Percentiles rank a stretch among this genome's conserved stretches.
These are phyloP conservation scores for Neurospora tetraspora DNA, from an alignment of 495 filamentous ascomycete genomes.

Conservation along the genomic window DNA sequence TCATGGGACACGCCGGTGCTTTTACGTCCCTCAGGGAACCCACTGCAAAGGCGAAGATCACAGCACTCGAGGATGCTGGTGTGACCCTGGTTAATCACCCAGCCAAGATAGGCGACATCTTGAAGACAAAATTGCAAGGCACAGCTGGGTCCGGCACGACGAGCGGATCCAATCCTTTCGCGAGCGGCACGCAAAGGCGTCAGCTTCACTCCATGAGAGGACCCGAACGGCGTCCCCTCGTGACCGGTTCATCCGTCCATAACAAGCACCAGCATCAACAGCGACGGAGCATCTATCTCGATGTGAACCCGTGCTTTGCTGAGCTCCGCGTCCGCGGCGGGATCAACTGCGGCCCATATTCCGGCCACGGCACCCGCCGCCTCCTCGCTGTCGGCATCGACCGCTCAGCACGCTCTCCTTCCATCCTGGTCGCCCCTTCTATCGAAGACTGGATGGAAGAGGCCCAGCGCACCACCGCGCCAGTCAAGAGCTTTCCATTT, in stretches of 20 bases:
- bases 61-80: constrained; percentile 57
- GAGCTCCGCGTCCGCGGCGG: constrained; percentile 44
- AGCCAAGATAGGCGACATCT: constrained; percentile 63
- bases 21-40: constrained; percentile 61
- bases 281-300: constrained; percentile 48
- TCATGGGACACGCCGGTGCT: constrained; percentile 88
- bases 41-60: constrained; percentile 53
- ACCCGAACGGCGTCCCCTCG: background rate
- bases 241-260: background rate
- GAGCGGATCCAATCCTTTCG: constrained; percentile 20
- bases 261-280: constrained; percentile 20
- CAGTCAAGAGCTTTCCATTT: constrained; percentile 50
- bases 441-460: constrained; percentile 30
- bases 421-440: constrained; percentile 52
- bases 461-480: constrained; percentile 13
- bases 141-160: constrained; percentile 16
- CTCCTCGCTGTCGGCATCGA: constrained; percentile 57
- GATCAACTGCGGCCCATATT: constrained; percentile 36
- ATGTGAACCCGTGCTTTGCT: constrained; percentile 45
- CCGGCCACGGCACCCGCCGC: constrained; percentile 22
- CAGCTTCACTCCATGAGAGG: constrained; percentile 12
- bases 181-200: constrained; percentile 4
- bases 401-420: constrained; percentile 52
- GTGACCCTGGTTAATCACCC: constrained; percentile 74
- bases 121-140: constrained; percentile 41